A percentile compares a stretch with the other conserved stretches of the same genome.
Evolutionary conservation across 75 land plant genomes (phyloP).

Genomic region (Selaginella moellendorffii): DNA sequence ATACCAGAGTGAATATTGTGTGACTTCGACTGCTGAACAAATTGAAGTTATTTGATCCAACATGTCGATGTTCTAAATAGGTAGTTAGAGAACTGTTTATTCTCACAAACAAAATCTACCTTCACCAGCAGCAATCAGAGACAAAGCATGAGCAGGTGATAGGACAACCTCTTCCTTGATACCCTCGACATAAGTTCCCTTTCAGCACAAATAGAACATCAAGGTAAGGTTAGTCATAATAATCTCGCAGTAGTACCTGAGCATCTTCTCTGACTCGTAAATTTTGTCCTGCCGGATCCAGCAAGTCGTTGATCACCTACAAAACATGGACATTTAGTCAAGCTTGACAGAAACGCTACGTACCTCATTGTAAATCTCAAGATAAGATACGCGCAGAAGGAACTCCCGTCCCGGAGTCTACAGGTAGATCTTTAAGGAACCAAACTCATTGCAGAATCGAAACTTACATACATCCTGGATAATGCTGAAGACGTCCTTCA

Average conservation of each 20-base stretch:
- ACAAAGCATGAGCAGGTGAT: neutral
- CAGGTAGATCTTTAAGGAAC: neutral
- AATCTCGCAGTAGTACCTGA: slow-evolving; percentile 29
- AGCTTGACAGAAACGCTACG: neutral
- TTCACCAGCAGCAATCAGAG: neutral
- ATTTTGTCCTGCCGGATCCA: slow-evolving; percentile 71
- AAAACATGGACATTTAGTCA: slow-evolving; percentile 9
- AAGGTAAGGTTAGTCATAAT: neutral
- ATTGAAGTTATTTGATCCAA: slow-evolving; percentile 85
- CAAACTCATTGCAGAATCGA: neutral
- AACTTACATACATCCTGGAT: slow-evolving; percentile 71
- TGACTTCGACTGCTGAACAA: slow-evolving; percentile 79
- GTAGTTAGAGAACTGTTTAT: neutral
- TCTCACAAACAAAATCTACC: neutral
- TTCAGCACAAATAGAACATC: neutral
- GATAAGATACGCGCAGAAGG: slow-evolving; percentile 42
- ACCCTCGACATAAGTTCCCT: neutral
- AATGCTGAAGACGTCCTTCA: slow-evolving; percentile 89
- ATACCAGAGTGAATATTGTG: slow-evolving; percentile 84
- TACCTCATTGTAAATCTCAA: slow-evolving; percentile 50
- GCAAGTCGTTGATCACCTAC: slow-evolving; percentile 78
- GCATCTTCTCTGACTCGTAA: slow-evolving; percentile 58
- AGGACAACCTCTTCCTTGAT: neutral
- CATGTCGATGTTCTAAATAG: slow-evolving; percentile 68
- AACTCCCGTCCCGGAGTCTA: slow-evolving; percentile 42